Percentiles rank a stretch among this genome's conserved stretches.
Conservation (phyloP, 352 stramenopile species). For the Phytophthora kernoviae region DNA sequence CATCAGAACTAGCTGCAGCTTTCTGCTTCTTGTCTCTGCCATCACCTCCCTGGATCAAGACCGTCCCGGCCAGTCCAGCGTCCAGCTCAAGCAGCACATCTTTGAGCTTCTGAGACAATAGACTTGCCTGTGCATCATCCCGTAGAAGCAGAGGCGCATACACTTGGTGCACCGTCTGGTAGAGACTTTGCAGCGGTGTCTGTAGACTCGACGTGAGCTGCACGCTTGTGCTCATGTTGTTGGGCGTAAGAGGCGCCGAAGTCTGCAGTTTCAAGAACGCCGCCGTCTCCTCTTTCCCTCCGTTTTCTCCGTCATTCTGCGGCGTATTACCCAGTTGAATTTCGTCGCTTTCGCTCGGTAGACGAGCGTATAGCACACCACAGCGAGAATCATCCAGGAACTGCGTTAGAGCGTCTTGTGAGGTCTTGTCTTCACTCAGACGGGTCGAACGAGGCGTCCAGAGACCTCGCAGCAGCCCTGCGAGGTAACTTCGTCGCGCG, state of each 20-base stretch:
- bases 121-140: conserved; percentile 44
- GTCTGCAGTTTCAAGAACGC: conserved; percentile 72
- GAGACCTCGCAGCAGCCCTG: conserved; percentile 62
- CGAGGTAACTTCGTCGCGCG: conserved; percentile 62
- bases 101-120: conserved; percentile 82
- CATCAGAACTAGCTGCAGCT: conserved; percentile 15
- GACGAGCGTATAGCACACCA: conserved; percentile 57
- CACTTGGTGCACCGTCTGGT: conserved; percentile 81
- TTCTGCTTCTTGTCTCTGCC: conserved; percentile 24
- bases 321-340: conserved; percentile 25
- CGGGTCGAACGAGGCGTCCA: conserved; percentile 53
- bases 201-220: conserved; percentile 73
- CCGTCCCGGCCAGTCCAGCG: conserved; percentile 47
- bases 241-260: conserved; percentile 48
- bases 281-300: conserved; percentile 35
- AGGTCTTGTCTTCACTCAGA: conserved; percentile 43
- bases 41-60: conserved; percentile 38
- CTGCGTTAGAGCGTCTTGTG: conserved; percentile 51
- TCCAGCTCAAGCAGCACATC: conserved; percentile 82
- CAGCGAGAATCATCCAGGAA: conserved; percentile 82
- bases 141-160: conserved; percentile 79
- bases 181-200: conserved; percentile 80
- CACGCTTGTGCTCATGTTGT: conserved; percentile 77
- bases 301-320: conserved; percentile 7
- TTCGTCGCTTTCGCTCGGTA: conserved; percentile 29